Evolutionary conservation across 73 alveolate species (phyloP), one percentile per base, ranked within the genome.

Genomic region (Stentor roeselii): DNA sequence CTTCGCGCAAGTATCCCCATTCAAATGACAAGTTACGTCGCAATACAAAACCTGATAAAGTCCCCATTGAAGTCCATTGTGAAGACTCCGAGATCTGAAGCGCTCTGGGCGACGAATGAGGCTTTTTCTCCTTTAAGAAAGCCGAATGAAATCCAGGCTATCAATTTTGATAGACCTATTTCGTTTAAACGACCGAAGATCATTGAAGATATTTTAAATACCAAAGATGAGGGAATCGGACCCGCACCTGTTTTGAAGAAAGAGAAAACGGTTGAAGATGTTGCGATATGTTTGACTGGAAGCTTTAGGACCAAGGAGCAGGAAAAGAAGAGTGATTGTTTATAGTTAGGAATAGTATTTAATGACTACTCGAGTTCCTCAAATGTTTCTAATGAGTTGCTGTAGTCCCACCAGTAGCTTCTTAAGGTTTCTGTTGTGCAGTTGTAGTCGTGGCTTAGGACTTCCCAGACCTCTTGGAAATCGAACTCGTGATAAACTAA

Each of bases 1-100:
- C 41, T 67, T 27, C 21, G 80, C 15, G 80, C 80, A 30, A 67
- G 80, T 67, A 67, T 67, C 50, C 80, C 80, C 2, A 67, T 32
- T 30, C 80, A 21, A 21, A 21, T 21, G 80, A 21, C 34, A 27
- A 32, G n/a, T 34, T 32, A 36, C 1, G 41, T 27, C 21, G 37
- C 41, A 27, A 1, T 67, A 67, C 27, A 27, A 2, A 67, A n/a
- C 34, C 1, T 32, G 14, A 67, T 67, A 40, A 67, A 21, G 11
- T 67, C 80, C 34, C 80, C 80, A 21, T 27, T 67, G 0, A 67
- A 32, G 42, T 67, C 80, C 34, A 36, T 40, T 30, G 21, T 21
- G 21, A 21, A 11, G 34, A 67, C 80, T 30, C 80, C 80, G 27
- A 67, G 80, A 67, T 21, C 80, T 30, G 37, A 67, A 67, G 34